Evolutionary conservation across 352 stramenopile species (phyloP), one percentile per base, ranked within the genome.

Genomic region (Phytophthora sp.): DNA sequence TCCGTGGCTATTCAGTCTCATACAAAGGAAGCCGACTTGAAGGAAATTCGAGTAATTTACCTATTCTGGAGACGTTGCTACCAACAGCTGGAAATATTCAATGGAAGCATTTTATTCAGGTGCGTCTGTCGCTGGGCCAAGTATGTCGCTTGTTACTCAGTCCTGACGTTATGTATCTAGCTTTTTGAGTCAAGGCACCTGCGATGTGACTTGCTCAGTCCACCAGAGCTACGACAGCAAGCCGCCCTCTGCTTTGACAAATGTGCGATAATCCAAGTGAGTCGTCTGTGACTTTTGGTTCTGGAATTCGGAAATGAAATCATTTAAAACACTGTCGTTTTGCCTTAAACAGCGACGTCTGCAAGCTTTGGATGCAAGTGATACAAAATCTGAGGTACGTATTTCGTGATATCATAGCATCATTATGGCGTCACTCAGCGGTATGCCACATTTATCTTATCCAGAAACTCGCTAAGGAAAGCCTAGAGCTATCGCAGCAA

Each of bases 401-500:
- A n/a, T n/a, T n/a, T n/a, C n/a, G n/a, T n/a, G n/a, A n/a, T n/a
- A n/a, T n/a, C n/a, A n/a, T n/a, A n/a, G n/a, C n/a, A n/a, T n/a
- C n/a, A n/a, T n/a, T n/a, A n/a, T n/a, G n/a, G n/a, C n/a, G n/a
- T n/a, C n/a, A n/a, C n/a, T n/a, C n/a, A n/a, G n/a, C n/a, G n/a
- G n/a, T n/a, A n/a, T n/a, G n/a, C n/a, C n/a, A n/a, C n/a, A n/a
- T n/a, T 45, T 35, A 1, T 32, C 12, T 49, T 30, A 0, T 39
- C 7, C 46, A 86, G 74, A 44, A 78, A 54, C 58, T 79, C 32
- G 30, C 51, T 9, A 72, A 76, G 28, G 69, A 86, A 18, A 78
- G 74, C 17, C 56, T 84, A 11, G 55, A 66, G 27, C 38, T 82
- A 11, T 84, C 78, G 4, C 80, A 89, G 52, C 65, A 87, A 57